These are phyloP conservation scores for Beta lomatogona DNA, from an alignment of 179 eudicot species.

Conservation along the genomic window DNA sequence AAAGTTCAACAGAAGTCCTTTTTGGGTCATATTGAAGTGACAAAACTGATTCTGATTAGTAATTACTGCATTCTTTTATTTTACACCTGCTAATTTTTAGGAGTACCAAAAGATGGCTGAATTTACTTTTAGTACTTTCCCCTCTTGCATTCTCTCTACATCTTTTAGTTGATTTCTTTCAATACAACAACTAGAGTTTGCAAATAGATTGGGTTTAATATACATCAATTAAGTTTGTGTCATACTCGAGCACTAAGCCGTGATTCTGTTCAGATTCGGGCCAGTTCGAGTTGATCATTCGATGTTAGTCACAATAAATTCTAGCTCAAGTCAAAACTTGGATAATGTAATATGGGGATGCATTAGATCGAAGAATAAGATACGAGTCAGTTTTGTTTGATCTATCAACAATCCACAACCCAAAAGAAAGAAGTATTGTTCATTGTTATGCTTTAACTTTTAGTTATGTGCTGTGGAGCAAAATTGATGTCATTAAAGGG, in stretches of 20 bases:
- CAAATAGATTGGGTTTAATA: background rate
- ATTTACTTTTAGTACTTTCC: background rate
- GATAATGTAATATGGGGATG: too few species aligned
- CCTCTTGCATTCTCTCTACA: background rate
- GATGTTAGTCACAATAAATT: too few species aligned
- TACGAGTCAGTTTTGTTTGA: background rate
- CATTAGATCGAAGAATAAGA: too few species aligned
- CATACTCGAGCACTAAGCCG: background rate
- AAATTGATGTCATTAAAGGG: conserved; percentile 11
- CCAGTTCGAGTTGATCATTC: background rate
- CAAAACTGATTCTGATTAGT: conserved; percentile 22
- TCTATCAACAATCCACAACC: background rate
- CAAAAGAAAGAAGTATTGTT: background rate
- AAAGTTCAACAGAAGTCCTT: background rate
- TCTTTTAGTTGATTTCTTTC: too few species aligned
- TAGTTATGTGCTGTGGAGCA: too few species aligned
- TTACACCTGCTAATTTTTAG: background rate
- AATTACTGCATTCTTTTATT: conserved; percentile 14
- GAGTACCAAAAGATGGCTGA: conserved; percentile 6
- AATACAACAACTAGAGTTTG: background rate
- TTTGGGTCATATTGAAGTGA: conserved; percentile 22
- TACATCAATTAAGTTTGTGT: background rate
- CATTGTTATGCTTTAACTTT: conserved; percentile 18
- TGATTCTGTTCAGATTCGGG: background rate
- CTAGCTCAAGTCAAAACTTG: too few species aligned